Evolutionary conservation across 202 grass and related monocot species (phyloP).

Genomic region (Cymbopogon flexuosus): DNA sequence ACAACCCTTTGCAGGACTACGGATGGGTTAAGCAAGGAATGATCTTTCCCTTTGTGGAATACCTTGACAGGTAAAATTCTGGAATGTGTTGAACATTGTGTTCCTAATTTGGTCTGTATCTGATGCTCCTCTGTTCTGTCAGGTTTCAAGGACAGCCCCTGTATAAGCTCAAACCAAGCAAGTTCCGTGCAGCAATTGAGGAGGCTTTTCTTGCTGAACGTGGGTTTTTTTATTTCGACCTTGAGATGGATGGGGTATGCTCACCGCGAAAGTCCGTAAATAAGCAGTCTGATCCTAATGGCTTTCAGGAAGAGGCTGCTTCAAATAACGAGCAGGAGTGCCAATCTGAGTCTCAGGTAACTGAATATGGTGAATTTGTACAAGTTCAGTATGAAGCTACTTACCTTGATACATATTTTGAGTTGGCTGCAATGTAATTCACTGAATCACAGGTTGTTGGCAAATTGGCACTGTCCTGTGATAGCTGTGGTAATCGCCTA

Average conservation of each 20-base stretch:
- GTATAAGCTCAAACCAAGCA: conserved; percentile 59
- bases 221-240: conserved; percentile 43
- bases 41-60: conserved; percentile 79
- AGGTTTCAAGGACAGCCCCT: conserved; percentile 78
- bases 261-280: conserved; percentile 35
- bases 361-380: not conserved
- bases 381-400: not conserved
- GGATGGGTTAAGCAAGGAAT: conserved; percentile 86
- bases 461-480: conserved; percentile 47
- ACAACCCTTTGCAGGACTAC: conserved; percentile 50
- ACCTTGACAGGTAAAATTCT: conserved; percentile 58
- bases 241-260: conserved; percentile 37
- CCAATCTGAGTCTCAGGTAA: conserved; percentile 56
- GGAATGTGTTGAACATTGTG: not conserved
- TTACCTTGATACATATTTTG: conserved; percentile 5
- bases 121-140: conserved; percentile 17
- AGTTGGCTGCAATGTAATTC: conserved; percentile 13
- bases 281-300: conserved; percentile 37
- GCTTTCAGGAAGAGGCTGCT: conserved; percentile 45
- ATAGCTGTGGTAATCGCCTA: conserved; percentile 55
- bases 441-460: conserved; percentile 35
- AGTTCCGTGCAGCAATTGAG: conserved; percentile 69
- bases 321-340: conserved; percentile 63
- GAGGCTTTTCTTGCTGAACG: conserved; percentile 81
- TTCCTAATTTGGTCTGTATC: not conserved